Base-by-base conservation (phyloP, 73 alveolate species). In the Blepharisma japonicum region DNA sequence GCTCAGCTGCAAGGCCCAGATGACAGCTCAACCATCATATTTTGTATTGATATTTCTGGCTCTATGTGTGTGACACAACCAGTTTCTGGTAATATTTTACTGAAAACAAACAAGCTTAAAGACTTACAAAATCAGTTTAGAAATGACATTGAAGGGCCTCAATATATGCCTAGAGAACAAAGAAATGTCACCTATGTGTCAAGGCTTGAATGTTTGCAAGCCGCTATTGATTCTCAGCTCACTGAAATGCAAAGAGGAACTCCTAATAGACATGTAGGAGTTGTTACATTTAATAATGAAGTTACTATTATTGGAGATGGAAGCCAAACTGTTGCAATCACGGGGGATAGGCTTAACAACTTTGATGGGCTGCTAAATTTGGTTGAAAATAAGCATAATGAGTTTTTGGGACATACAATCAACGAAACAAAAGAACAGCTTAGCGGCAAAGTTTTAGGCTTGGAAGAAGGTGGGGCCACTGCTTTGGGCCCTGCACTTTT, bases 401-500 rank as follows among this genome's bases (percentile, higher is more conserved):
- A 79, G 48, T 68, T 80, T 47, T 77, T 95, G 77, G 14, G 66
- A 39, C 71, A 74, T 39, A 81, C 94, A 7, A 86, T 95, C 51
- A 77, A 79, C 32, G 67, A 89, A 56, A 54, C 96, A 55, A 79
- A 79, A 6, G 83, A 88, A 48, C 61, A 49, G 55, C 81, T 95
- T 4, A 61, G 74, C 20, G 81, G 79, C 45, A 82, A 55, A 53
- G 66, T 91, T 71, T 70, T 78, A 67, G 6, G 72, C 27, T 82
- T 95, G 18, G 86, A 93, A 56, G 96, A 89, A 71, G 79, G 90
- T 45, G 98, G 98, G 3, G 90, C 92, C 8, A 95, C 99, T 23
- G 99, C 99, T 45, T 71, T 95, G 48, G 99, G 98, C 11, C 98
- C 99, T 11, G 98, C 97, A 9, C 85, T 91, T 25, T 71, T 91